Conservation (phyloP, 805 yeast genomes). For the Yamadazyma takamatsuzukensis region DNA sequence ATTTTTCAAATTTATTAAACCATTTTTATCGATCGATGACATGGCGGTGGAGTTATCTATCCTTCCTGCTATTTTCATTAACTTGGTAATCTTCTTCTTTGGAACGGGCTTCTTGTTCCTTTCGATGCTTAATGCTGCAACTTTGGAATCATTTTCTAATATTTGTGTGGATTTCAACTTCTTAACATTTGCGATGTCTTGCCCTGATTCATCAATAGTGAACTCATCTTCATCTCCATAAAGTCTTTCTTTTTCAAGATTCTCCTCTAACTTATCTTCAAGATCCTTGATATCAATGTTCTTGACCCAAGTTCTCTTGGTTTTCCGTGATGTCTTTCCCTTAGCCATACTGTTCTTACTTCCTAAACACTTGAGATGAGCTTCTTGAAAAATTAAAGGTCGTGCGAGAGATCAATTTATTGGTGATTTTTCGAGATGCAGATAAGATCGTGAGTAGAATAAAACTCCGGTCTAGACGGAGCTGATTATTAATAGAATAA, state of each 20-base stretch:
- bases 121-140: slow-evolving; percentile 53
- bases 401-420: too few species aligned
- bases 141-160: slow-evolving; percentile 67
- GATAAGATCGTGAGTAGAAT: too few species aligned
- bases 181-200: slow-evolving; percentile 47
- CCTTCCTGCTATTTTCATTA: slow-evolving; percentile 77
- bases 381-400: too few species aligned
- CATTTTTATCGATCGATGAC: slow-evolving; percentile 60
- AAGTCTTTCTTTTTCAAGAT: slow-evolving; percentile 57
- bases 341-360: slow-evolving; percentile 8
- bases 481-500: too few species aligned
- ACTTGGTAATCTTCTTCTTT: slow-evolving; percentile 58
- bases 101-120: slow-evolving; percentile 45
- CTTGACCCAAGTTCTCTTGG: slow-evolving; percentile 90
- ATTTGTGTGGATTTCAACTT: slow-evolving; percentile 64
- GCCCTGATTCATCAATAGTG: slow-evolving; percentile 40
- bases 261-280: slow-evolving; percentile 64
- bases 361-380: background rate
- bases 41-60: slow-evolving; percentile 50
- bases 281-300: slow-evolving; percentile 84
- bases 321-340: slow-evolving; percentile 67
- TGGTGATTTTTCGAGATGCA: too few species aligned
- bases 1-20: slow-evolving; percentile 40
- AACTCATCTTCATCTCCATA: slow-evolving; percentile 65
- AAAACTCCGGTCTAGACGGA: too few species aligned